phyloP scores from a whole-genome alignment of 768 basidiomycete genomes.

The Tubosaeta sp. region DNA sequence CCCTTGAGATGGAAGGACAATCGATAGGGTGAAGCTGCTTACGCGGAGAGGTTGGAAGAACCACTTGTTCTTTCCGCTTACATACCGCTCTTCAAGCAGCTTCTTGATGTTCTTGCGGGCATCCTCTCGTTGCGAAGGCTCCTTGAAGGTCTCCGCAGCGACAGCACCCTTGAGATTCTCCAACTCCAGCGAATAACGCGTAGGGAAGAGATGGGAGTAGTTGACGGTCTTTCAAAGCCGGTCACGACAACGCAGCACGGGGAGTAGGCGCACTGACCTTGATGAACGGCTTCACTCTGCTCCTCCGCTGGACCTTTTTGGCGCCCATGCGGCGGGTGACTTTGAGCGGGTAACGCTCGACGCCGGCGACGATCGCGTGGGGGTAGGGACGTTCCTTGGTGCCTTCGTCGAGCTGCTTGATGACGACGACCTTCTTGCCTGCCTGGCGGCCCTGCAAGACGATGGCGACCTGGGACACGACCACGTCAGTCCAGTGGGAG shows the following conservation, averaged over 20 bases:
- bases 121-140: slow-evolving; percentile 91
- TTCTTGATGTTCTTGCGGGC: slow-evolving; percentile 97
- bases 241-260: not conserved
- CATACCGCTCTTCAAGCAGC: slow-evolving; percentile 92
- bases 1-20: slow-evolving; percentile 3
- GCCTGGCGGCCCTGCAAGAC: slow-evolving; percentile 99
- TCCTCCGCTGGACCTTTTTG: slow-evolving; percentile 88
- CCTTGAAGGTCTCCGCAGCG: slow-evolving; percentile 89
- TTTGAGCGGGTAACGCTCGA: slow-evolving; percentile 98
- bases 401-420: slow-evolving; percentile 96
- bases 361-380: slow-evolving; percentile 96
- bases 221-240: slow-evolving; percentile 65
- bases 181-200: slow-evolving; percentile 96
- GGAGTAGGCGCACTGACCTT: slow-evolving; percentile 57
- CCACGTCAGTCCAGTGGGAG: not conserved
- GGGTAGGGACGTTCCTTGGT: slow-evolving; percentile 95
- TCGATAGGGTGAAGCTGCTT: slow-evolving; percentile 22
- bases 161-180: slow-evolving; percentile 90
- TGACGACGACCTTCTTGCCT: slow-evolving; percentile 98
- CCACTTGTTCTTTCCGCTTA: slow-evolving; percentile 94
- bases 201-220: slow-evolving; percentile 99
- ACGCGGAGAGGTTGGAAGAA: slow-evolving; percentile 89
- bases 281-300: slow-evolving; percentile 99
- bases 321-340: slow-evolving; percentile 97
- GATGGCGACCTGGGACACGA: slow-evolving; percentile 72